Conservation (phyloP, 805 yeast genomes). For the Metschnikowia arizonensis region DNA sequence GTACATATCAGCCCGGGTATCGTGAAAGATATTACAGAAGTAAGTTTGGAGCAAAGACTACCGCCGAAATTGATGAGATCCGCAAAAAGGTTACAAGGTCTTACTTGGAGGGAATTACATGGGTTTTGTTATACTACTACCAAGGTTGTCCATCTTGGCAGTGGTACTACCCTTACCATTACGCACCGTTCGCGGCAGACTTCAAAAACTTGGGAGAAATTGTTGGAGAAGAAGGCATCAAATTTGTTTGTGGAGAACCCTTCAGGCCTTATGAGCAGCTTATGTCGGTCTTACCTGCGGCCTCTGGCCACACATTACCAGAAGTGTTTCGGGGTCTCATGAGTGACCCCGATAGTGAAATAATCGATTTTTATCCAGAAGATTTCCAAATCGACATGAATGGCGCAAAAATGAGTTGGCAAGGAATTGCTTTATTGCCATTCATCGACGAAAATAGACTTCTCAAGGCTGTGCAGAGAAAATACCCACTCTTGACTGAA, state of each 20-base stretch:
- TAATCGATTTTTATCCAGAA: slow-evolving; percentile 87
- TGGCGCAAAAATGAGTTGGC: slow-evolving; percentile 94
- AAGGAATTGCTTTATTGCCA: slow-evolving; percentile 85
- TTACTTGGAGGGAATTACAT: slow-evolving; percentile 93
- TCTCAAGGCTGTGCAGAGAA: slow-evolving; percentile 57
- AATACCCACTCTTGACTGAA: slow-evolving; percentile 60
- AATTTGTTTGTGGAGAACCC: slow-evolving; percentile 68
- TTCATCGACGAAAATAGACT: slow-evolving; percentile 83
- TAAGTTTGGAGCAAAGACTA: slow-evolving; percentile 60
- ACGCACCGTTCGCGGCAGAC: slow-evolving; percentile 96
- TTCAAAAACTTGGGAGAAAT: slow-evolving; percentile 53
- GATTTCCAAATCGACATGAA: slow-evolving; percentile 91
- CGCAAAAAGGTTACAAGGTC: slow-evolving; percentile 59
- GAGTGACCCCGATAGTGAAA: slow-evolving; percentile 75
- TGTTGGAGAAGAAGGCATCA: slow-evolving; percentile 42
- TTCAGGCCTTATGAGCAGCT: slow-evolving; percentile 89
- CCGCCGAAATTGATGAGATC: slow-evolving; percentile 50
- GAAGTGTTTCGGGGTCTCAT: slow-evolving; percentile 74
- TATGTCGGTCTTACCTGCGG: slow-evolving; percentile 94
- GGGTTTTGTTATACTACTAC: slow-evolving; percentile 91
- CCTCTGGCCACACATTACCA: slow-evolving; percentile 83
- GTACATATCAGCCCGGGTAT: slow-evolving; percentile 85
- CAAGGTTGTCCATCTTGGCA: slow-evolving; percentile 99
- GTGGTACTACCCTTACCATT: slow-evolving; percentile 96
- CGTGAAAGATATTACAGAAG: slow-evolving; percentile 71